Evolutionary conservation across 176 grass and related monocot species (phyloP), one percentile per base, ranked within the genome.

Genomic region (Phragmites australis): DNA sequence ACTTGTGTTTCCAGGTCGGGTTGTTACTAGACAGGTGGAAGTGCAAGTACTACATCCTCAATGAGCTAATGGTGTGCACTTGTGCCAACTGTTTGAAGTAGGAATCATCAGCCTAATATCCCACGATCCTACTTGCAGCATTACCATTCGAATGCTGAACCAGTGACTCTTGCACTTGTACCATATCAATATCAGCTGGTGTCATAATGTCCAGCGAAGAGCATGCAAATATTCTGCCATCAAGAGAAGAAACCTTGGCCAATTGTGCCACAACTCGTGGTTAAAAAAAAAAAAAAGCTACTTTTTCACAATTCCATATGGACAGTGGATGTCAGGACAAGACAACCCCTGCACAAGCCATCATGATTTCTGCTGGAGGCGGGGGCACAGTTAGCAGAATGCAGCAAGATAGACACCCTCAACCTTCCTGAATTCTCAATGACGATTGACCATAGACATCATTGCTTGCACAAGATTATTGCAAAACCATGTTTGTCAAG

Each of bases 61-160:
- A n/a, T n/a, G n/a, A 18, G 48, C 23, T 60, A 75, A 14, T 61
- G 44, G n/a, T n/a, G n/a, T n/a, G n/a, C n/a, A n/a, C n/a, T 9
- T 44, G 4, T 31, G 25, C 34, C 8, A 21, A 52, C 43, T 30
- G 56, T 74, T 67, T 31, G 8, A 22, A 76, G 49, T 10, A 76
- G 61, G 30, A 62, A 71, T 71, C 30, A 27, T 78, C 12, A 71
- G 54, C 53, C 66, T 85, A 40, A 71, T 25, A 52, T 54, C 74
- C 29, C 60, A 50, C 14, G 23, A 76, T 68, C 39, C 26, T 34
- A 34, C 54, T 39, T 31, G 62, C 32, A 44, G 23, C 9, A 48
- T 59, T 39, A 31, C 16, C 29, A 59, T 70, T 30, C n/a, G 54
- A 83, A 75, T 54, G 70, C 40, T 74, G 39, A 75, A 26, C 16